Conservation (phyloP, 768 basidiomycete species). For the Boletus fagicola region DNA sequence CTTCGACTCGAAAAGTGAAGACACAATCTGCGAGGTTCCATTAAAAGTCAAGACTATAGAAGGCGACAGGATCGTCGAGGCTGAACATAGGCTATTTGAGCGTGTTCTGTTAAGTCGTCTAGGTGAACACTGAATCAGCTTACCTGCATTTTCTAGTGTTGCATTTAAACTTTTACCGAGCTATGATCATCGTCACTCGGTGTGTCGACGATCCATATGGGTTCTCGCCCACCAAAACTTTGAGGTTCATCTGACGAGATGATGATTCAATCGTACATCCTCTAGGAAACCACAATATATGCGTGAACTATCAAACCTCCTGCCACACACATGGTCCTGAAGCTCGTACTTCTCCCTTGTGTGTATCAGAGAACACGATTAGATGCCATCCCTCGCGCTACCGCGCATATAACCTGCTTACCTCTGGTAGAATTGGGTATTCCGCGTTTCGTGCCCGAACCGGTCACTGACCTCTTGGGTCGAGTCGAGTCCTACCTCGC, state of each 20-base stretch:
- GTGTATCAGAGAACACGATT: neutral
- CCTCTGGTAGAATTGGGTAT: neutral
- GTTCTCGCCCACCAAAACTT: neutral
- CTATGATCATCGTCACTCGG: neutral
- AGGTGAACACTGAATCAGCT: neutral
- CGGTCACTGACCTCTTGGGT: neutral
- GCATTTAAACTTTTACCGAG: neutral
- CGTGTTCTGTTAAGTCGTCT: neutral
- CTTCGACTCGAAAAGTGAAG: neutral
- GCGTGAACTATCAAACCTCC: neutral
- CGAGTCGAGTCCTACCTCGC: neutral
- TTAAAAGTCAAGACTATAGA: neutral
- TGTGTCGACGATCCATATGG: neutral
- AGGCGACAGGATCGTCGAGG: neutral
- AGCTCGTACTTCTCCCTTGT: neutral
- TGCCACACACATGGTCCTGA: neutral
- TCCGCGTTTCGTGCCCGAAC: neutral
- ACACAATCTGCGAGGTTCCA: neutral
- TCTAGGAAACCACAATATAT: neutral
- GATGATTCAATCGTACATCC: too few species aligned
- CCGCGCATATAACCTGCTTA: neutral
- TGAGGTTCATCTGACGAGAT: neutral
- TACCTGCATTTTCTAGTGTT: neutral
- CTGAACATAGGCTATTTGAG: neutral
- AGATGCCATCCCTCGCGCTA: neutral